Evolutionary conservation across 2,329 filamentous ascomycete species (phyloP).

Genomic region (Sphaerulina vaccinii): DNA sequence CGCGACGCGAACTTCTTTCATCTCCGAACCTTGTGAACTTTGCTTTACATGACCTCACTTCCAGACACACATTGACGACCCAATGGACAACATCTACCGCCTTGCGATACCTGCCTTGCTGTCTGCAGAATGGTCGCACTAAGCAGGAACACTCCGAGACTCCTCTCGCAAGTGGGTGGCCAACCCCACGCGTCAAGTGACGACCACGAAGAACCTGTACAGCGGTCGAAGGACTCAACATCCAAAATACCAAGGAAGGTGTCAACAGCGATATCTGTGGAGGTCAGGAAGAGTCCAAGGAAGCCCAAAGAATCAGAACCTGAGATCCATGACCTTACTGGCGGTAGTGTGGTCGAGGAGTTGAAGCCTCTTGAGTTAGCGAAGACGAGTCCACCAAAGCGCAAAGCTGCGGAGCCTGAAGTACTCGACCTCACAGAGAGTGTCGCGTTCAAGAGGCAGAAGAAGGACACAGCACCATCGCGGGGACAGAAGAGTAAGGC

Average conservation of each 20-base stretch:
- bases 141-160: slow-evolving; percentile 9
- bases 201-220: slow-evolving; percentile 37
- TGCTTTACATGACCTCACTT: not conserved
- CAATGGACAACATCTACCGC: not conserved
- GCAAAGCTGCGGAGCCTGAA: not conserved
- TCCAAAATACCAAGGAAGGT: not conserved
- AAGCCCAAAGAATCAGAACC: no score
- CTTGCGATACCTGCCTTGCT: not conserved
- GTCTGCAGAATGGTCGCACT: slow-evolving; percentile 5
- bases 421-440: not conserved
- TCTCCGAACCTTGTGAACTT: not conserved
- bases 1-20: not conserved
- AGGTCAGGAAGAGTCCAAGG: not conserved
- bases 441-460: not conserved
- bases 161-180: slow-evolving; percentile 37
- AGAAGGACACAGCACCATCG: not conserved
- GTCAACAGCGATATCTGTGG: not conserved
- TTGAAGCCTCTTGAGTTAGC: not conserved
- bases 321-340: no score
- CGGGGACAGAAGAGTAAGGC: not conserved
- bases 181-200: slow-evolving; percentile 39
- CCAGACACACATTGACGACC: not conserved
- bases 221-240: not conserved
- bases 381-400: not conserved
- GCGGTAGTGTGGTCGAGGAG: no score